Conservation (phyloP, 108 stramenopile genomes). For the Seminavis robusta region DNA sequence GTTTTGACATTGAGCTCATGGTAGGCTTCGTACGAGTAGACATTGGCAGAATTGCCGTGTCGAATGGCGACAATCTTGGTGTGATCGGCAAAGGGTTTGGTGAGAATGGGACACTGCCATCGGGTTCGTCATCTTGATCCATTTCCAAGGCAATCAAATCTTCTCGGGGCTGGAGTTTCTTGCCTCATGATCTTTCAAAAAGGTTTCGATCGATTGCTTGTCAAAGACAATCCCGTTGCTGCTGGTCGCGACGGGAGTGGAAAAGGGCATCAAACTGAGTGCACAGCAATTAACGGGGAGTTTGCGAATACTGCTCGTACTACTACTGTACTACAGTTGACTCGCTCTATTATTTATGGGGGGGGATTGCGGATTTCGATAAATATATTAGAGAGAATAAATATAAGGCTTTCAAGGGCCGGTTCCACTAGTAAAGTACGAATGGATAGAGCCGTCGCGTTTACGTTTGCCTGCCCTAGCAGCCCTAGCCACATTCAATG, state of each 20-base stretch:
- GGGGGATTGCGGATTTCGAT: too few species aligned
- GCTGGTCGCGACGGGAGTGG: slow-evolving; percentile 68
- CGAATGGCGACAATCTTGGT: slow-evolving; percentile 91
- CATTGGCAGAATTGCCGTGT: slow-evolving; percentile 69
- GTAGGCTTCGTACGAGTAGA: slow-evolving; percentile 83
- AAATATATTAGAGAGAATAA: too few species aligned
- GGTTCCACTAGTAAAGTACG: too few species aligned
- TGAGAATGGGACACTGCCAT: slow-evolving; percentile 97
- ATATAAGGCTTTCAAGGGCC: too few species aligned
- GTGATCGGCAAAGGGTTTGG: slow-evolving; percentile 86
- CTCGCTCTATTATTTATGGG: too few species aligned
- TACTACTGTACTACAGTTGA: too few species aligned
- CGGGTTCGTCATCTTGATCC: slow-evolving; percentile 78
- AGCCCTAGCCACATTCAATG: too few species aligned
- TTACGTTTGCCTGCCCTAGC: too few species aligned
- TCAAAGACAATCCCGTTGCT: slow-evolving; percentile 90
- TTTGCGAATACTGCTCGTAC: too few species aligned
- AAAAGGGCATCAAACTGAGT: slow-evolving; percentile 82
- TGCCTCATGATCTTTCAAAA: slow-evolving; percentile 84
- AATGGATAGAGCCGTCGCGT: too few species aligned
- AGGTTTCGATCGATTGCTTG: slow-evolving; percentile 76
- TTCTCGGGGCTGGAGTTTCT: slow-evolving; percentile 71
- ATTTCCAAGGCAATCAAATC: slow-evolving; percentile 86
- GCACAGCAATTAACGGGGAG: slow-evolving; percentile 97
- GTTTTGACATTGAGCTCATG: slow-evolving; percentile 80